Percentiles rank a stretch among this genome's conserved stretches.
Evolutionary conservation across 2,329 filamentous ascomycete genomes (phyloP).

Genomic region (Leptodontidium sp.): DNA sequence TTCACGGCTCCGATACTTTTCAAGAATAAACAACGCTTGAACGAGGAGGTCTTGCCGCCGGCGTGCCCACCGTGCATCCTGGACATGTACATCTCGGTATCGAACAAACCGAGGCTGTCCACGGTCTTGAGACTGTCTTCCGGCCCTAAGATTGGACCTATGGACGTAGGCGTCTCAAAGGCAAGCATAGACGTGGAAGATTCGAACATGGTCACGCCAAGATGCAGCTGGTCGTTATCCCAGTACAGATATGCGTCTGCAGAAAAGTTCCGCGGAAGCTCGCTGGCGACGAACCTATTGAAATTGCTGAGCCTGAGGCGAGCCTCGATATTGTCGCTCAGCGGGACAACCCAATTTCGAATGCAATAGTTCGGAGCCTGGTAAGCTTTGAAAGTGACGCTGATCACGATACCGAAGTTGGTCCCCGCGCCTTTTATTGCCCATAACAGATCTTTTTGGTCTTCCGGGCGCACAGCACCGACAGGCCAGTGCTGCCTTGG

Average conservation of each 20-base stretch:
- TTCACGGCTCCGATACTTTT: constrained; percentile 52
- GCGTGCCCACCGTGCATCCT: constrained; percentile 66
- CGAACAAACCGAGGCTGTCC: constrained; percentile 61
- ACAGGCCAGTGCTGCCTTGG: constrained; percentile 30
- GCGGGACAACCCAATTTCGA: constrained; percentile 38
- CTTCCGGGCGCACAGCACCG: constrained; percentile 33
- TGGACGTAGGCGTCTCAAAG: constrained; percentile 23
- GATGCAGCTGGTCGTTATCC: constrained; percentile 53
- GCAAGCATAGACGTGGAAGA: constrained; percentile 41
- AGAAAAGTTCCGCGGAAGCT: constrained; percentile 55
- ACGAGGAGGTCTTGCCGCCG: constrained; percentile 65
- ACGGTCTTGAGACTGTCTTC: constrained; percentile 49
- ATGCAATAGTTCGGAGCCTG: constrained; percentile 33
- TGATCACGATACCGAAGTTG: constrained; percentile 40
- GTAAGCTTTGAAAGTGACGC: constrained; percentile 37
- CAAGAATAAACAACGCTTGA: constrained; percentile 71
- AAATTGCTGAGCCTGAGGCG: constrained; percentile 50
- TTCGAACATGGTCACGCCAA: constrained; percentile 61
- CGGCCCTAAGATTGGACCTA: constrained; percentile 46
- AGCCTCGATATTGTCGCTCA: constrained; percentile 44
- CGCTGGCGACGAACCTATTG: constrained; percentile 46
- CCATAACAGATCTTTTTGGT: constrained; percentile 38
- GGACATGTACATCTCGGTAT: constrained; percentile 67
- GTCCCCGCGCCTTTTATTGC: constrained; percentile 40
- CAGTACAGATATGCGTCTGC: constrained; percentile 65